These are phyloP conservation scores for Starmerella etchellsii DNA, from an alignment of 805 yeast species.

Conservation along the genomic window DNA sequence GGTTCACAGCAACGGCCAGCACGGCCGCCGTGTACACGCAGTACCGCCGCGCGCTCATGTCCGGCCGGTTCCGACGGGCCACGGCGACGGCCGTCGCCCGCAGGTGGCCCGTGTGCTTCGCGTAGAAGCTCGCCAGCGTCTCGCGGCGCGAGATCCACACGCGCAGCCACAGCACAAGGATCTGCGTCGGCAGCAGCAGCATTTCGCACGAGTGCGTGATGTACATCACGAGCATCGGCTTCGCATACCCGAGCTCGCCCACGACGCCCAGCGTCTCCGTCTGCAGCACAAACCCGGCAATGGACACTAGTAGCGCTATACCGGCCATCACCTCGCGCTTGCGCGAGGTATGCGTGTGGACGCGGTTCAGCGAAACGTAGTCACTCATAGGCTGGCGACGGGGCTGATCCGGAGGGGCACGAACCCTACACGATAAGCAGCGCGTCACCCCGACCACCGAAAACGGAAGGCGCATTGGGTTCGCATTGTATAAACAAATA, in stretches of 20 bases:
- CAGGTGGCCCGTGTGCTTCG: slow-evolving; percentile 13
- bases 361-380: slow-evolving; percentile 2
- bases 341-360: slow-evolving; percentile 5
- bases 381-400: too few species aligned
- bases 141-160: slow-evolving; percentile 5
- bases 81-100: slow-evolving; percentile 15
- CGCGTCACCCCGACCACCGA: too few species aligned
- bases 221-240: slow-evolving; percentile 49
- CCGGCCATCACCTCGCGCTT: slow-evolving; percentile 35
- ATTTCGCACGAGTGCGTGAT: slow-evolving; percentile 74
- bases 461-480: too few species aligned
- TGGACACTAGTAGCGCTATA: slow-evolving; percentile 36
- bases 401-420: too few species aligned
- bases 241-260: slow-evolving; percentile 44
- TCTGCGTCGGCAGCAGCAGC: slow-evolving; percentile 59
- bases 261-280: slow-evolving; percentile 69
- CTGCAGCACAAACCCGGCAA: slow-evolving; percentile 57
- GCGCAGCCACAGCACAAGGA: slow-evolving; percentile 33
- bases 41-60: slow-evolving; percentile 24
- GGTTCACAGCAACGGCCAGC: slow-evolving; percentile 46
- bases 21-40: slow-evolving; percentile 28
- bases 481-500: too few species aligned
- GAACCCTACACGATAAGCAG: neutral
- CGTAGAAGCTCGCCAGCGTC: slow-evolving; percentile 9
- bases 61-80: slow-evolving; percentile 10